Evolutionary conservation across 75 land plant genomes (phyloP).

Genomic region (Picea sitchensis): DNA sequence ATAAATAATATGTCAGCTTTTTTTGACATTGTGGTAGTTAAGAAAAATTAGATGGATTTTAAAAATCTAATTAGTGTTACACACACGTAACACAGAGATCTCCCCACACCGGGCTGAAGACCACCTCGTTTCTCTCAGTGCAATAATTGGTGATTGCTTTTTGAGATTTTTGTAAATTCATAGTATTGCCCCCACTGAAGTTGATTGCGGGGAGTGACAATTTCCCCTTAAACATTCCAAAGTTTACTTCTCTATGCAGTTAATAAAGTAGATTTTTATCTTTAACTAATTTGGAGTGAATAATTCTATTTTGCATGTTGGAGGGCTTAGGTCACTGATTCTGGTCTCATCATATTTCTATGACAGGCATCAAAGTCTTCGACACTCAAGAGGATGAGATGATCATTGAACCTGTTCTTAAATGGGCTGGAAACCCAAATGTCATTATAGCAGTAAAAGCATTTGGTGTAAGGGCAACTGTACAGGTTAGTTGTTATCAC

Average conservation of each 20-base stretch:
- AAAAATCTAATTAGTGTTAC: too few relatives aligned
- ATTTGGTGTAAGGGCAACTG: conserved; percentile 46
- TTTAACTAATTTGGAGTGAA: neutral
- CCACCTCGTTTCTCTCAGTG: too few relatives aligned
- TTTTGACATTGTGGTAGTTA: too few relatives aligned
- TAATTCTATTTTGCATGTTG: neutral
- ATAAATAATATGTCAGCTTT: too few relatives aligned
- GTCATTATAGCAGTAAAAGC: conserved; percentile 61
- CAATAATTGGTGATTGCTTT: neutral
- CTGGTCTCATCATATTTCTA: neutral
- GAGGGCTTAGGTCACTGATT: neutral
- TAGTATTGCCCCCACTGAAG: neutral
- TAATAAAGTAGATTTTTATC: neutral
- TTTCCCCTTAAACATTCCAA: neutral
- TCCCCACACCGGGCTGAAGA: too few relatives aligned
- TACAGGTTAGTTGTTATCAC: conserved; percentile 54
- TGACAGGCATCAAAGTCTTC: conserved; percentile 71
- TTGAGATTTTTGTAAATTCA: neutral
- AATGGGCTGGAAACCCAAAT: conserved; percentile 92
- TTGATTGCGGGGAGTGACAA: neutral
- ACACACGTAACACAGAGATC: too few relatives aligned
- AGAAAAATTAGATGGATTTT: too few relatives aligned
- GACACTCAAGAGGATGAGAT: conserved; percentile 87
- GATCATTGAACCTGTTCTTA: conserved; percentile 77
- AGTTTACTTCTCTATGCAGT: neutral